phyloP scores from a whole-genome alignment of 1,284 basidiomycete genomes.

The Sparassis latifolia region DNA sequence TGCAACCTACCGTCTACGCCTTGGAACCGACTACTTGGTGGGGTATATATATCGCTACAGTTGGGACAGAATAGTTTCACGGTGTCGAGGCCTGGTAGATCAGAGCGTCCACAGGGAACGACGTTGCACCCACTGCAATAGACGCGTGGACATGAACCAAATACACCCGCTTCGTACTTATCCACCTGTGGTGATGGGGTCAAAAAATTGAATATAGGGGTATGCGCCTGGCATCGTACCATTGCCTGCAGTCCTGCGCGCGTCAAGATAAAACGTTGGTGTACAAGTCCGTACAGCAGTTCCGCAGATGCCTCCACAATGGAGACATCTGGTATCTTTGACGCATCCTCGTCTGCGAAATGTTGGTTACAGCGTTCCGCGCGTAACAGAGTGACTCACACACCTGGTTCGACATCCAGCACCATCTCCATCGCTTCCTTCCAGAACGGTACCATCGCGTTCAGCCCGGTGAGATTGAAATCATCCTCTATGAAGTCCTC shows the following conservation, averaged over 20 bases:
- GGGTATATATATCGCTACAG: slow-evolving; percentile 95
- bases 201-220: slow-evolving; percentile 4
- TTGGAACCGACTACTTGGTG: slow-evolving; percentile 93
- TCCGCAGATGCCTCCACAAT: slow-evolving; percentile 98
- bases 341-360: slow-evolving; percentile 79
- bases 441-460: slow-evolving; percentile 96
- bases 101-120: slow-evolving; percentile 92
- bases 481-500: slow-evolving; percentile 99
- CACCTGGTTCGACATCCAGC: slow-evolving; percentile 98
- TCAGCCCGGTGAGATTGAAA: slow-evolving; percentile 97
- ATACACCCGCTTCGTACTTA: slow-evolving; percentile 91
- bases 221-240: slow-evolving; percentile 46
- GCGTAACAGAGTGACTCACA: slow-evolving; percentile 25
- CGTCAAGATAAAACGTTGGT: slow-evolving; percentile 96
- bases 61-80: slow-evolving; percentile 99
- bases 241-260: slow-evolving; percentile 91
- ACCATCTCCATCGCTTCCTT: slow-evolving; percentile 99
- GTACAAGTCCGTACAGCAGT: slow-evolving; percentile 94
- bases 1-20: slow-evolving; percentile 79
- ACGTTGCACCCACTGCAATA: slow-evolving; percentile 89
- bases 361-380: background rate
- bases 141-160: slow-evolving; percentile 94
- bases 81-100: slow-evolving; percentile 96
- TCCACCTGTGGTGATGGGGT: slow-evolving; percentile 58
- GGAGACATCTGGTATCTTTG: slow-evolving; percentile 90